Evolutionary conservation across 148 eudicot species (phyloP).

Genomic region (Chenopodium formosanum): DNA sequence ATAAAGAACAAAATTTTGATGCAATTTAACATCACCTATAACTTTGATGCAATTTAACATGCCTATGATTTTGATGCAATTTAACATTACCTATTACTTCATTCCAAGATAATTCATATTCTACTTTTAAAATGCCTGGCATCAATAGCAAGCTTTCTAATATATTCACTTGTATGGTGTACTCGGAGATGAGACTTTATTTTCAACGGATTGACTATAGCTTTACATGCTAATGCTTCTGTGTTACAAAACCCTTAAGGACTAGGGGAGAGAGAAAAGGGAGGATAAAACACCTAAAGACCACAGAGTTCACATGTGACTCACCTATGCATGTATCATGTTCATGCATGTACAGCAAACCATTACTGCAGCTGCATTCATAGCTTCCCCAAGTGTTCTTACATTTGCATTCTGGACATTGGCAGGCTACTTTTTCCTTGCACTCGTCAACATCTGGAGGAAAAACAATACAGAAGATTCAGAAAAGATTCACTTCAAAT

Average conservation of each 20-base stretch:
- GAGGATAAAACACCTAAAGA: neutral
- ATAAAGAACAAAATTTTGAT: too few relatives aligned
- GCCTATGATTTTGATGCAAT: too few relatives aligned
- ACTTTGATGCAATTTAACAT: too few relatives aligned
- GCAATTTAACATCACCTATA: too few relatives aligned
- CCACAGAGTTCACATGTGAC: slow-evolving; percentile 22
- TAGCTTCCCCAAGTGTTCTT: slow-evolving; percentile 96
- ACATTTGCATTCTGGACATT: slow-evolving; percentile 82
- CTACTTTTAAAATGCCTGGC: too few relatives aligned
- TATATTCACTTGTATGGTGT: too few relatives aligned
- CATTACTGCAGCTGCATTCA: slow-evolving; percentile 66
- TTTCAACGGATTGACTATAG: neutral
- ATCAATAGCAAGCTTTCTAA: too few relatives aligned
- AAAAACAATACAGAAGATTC: neutral
- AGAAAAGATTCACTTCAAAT: neutral
- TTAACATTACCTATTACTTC: too few relatives aligned
- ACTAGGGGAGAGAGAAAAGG: neutral
- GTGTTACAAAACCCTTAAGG: neutral
- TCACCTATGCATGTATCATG: slow-evolving; percentile 88
- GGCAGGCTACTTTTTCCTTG: slow-evolving; percentile 73
- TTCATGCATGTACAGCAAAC: slow-evolving; percentile 72
- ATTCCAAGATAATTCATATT: too few relatives aligned
- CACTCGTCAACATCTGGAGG: slow-evolving; percentile 81
- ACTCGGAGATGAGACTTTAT: too few relatives aligned
- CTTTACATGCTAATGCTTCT: neutral